A percentile compares a stretch with the other conserved stretches of the same genome.
Conservation (phyloP, 2,329 filamentous ascomycete species). For the Fusarium acutatum region DNA sequence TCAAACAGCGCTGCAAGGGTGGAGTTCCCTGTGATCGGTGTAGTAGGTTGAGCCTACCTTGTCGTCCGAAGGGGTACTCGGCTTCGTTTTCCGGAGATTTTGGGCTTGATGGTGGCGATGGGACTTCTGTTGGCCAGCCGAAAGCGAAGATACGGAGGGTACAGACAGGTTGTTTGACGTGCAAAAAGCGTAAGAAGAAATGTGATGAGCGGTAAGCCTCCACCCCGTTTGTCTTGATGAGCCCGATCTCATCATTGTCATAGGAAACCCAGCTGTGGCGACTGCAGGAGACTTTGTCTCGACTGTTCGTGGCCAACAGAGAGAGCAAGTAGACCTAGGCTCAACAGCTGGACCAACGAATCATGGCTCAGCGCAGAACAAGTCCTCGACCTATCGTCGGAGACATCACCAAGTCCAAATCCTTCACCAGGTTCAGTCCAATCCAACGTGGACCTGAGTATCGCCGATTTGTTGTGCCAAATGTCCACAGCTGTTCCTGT, state of each 20-base stretch:
- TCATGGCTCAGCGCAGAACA: constrained; percentile 2
- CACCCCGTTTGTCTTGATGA: not conserved
- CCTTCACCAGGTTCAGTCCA: not conserved
- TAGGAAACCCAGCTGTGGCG: not conserved
- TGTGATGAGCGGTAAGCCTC: not conserved
- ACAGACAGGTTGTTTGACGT: not conserved
- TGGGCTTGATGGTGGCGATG: not conserved
- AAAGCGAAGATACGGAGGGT: not conserved
- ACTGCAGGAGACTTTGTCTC: not conserved
- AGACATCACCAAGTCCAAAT: not conserved
- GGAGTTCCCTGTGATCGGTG: not conserved
- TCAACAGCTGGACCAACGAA: not conserved
- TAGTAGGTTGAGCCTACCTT: not conserved
- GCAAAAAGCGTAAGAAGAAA: constrained; percentile 4
- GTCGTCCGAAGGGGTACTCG: not conserved
- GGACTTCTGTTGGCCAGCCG: not conserved
- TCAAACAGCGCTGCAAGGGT: constrained; percentile 6
- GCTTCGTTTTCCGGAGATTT: not conserved
- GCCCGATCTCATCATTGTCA: not conserved
- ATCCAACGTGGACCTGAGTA: not conserved
- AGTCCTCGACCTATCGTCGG: not conserved
- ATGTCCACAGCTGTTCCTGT: not conserved
- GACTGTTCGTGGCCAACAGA: not conserved
- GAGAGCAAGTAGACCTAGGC: not conserved
- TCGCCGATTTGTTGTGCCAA: not conserved